phyloP scores from a whole-genome alignment of 352 stramenopile species.

The Phytophthora tentaculata region DNA sequence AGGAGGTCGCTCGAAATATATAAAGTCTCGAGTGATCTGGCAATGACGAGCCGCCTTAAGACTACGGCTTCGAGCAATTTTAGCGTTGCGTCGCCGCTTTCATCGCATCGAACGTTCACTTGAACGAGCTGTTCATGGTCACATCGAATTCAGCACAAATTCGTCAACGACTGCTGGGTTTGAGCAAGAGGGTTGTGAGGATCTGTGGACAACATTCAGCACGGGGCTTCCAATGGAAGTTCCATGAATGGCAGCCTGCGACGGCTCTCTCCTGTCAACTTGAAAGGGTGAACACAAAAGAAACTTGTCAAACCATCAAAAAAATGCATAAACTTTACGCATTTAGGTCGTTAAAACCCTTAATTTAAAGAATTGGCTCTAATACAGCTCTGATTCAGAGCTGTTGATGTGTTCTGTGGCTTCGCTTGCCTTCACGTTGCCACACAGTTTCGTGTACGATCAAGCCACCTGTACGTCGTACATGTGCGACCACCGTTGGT shows the following conservation, averaged over 20 bases:
- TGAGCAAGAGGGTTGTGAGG: constrained; percentile 8
- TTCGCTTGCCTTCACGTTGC: constrained; percentile 2
- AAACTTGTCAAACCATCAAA: constrained; percentile 25
- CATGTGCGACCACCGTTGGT: neutral
- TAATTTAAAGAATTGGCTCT: no score
- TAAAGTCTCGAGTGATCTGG: no score
- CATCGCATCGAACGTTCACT: neutral
- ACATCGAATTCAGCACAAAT: constrained; percentile 5
- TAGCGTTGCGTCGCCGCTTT: neutral
- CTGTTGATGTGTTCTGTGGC: neutral
- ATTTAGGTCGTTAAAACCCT: no score
- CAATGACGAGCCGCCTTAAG: neutral
- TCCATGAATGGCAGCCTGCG: constrained; percentile 12
- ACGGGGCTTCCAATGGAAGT: no score
- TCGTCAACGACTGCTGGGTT: constrained; percentile 22
- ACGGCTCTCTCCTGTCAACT: constrained; percentile 21
- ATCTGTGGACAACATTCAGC: constrained; percentile 28
- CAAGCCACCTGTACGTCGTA: neutral
- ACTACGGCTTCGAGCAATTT: neutral
- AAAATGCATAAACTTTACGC: no score
- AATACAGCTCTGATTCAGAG: no score
- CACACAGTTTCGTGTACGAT: neutral
- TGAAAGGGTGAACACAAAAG: constrained; percentile 30
- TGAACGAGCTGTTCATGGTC: neutral
- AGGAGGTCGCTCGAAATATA: neutral